Evolutionary conservation across 305 asterid species (phyloP).

Genomic region (Ajuga reptans): DNA sequence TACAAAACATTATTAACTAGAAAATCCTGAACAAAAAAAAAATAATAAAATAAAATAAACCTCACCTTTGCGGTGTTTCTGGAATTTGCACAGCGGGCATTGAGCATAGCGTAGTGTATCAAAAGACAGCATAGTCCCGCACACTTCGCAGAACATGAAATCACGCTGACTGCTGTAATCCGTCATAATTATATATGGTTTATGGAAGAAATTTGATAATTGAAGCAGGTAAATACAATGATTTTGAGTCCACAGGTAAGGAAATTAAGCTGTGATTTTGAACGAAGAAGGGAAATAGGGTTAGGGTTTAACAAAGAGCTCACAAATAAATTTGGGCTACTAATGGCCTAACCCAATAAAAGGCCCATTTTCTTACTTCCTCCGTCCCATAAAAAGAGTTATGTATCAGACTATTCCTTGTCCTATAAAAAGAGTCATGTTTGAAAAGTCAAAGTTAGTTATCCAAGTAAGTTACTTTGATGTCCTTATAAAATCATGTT

Average conservation of each 20-base stretch:
- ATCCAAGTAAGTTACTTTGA: too few relatives aligned
- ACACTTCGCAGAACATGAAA: constrained; percentile 75
- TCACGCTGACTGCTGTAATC: constrained; percentile 61
- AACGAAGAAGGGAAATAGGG: constrained; percentile 7
- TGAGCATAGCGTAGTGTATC: constrained; percentile 32
- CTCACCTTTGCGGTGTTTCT: constrained; percentile 59
- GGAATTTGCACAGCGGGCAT: constrained; percentile 53
- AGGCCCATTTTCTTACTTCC: background rate
- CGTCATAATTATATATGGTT: constrained; percentile 21
- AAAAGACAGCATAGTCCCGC: constrained; percentile 62
- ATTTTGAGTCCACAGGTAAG: background rate
- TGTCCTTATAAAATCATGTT: too few relatives aligned
- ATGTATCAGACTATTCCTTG: too few relatives aligned
- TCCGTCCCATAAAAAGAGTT: too few relatives aligned
- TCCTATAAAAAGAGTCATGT: too few relatives aligned
- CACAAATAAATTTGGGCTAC: background rate
- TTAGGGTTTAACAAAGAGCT: constrained; percentile 23
- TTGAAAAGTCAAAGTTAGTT: too few relatives aligned
- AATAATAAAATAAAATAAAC: constrained; percentile 15
- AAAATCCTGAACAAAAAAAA: background rate
- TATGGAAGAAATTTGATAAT: background rate
- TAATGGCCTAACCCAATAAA: background rate
- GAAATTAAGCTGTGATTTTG: background rate
- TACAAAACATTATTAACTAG: background rate
- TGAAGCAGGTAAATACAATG: background rate